These are phyloP conservation scores for Cercospora berteroae DNA, from an alignment of 2,329 filamentous ascomycete genomes.

Conservation along the genomic window DNA sequence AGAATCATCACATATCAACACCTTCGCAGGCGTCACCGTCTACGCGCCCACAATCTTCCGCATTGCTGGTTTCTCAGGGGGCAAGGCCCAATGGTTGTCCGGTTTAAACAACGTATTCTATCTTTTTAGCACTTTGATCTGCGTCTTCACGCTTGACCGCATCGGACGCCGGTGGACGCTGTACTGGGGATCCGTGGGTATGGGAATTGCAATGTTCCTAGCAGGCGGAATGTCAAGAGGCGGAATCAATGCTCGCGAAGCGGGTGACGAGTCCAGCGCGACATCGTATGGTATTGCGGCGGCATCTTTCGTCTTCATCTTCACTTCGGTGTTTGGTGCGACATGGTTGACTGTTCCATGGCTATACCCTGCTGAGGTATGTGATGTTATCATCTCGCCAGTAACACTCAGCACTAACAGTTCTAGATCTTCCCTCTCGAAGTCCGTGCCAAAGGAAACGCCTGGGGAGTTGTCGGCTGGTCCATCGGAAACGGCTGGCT, in stretches of 20 bases:
- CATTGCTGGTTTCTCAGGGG: constrained; percentile 35
- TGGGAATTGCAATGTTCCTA: constrained; percentile 37
- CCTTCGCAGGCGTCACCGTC: constrained; percentile 37
- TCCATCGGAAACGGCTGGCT: constrained; percentile 68
- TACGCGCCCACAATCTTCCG: constrained; percentile 39
- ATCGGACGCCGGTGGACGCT: constrained; percentile 38
- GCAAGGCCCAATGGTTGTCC: constrained; percentile 44
- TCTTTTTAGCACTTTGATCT: too few relatives aligned
- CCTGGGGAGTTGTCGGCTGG: constrained; percentile 75
- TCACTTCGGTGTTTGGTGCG: constrained; percentile 63
- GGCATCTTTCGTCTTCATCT: constrained; percentile 69
- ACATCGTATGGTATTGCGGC: constrained; percentile 50
- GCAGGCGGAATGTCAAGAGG: constrained; percentile 36
- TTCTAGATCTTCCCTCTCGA: constrained; percentile 73
- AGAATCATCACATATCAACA: constrained; percentile 14
- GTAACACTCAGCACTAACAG: too few relatives aligned
- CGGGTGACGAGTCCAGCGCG: constrained; percentile 26
- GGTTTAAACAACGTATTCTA: constrained; percentile 43
- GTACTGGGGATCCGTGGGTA: constrained; percentile 39
- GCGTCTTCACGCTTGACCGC: constrained; percentile 39
- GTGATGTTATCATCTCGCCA: too few relatives aligned
- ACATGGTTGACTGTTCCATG: constrained; percentile 59
- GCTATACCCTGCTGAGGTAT: constrained; percentile 40
- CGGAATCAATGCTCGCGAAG: constrained; percentile 30
- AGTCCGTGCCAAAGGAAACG: constrained; percentile 70